Conservation (phyloP, 169 alveolate genomes). For the Babesia gibsoni region DNA sequence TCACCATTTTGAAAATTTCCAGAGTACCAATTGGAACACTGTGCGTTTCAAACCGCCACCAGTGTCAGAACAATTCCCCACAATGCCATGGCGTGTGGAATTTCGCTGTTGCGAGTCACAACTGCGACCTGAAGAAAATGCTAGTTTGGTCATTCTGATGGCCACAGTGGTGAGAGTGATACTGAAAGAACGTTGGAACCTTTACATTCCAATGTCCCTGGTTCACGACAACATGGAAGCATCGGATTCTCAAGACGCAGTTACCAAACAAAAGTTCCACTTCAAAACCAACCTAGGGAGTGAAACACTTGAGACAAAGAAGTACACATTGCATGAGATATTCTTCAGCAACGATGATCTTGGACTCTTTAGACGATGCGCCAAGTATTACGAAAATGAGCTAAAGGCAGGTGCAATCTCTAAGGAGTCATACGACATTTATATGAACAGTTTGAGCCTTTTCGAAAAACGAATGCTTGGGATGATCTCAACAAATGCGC, state of each 20-base stretch:
- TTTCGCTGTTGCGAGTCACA: conserved; percentile 93
- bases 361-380: conserved; percentile 68
- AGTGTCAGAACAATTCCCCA: conserved; percentile 24
- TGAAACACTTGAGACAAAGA: conserved; percentile 55
- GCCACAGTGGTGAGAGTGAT: conserved; percentile 74
- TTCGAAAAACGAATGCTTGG: conserved; percentile 82
- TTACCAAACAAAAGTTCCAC: conserved; percentile 79
- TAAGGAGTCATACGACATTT: conserved; percentile 32
- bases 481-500: conserved; percentile 84
- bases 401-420: conserved; percentile 26
- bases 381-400: conserved; percentile 49
- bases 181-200: conserved; percentile 77
- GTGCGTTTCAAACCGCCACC: conserved; percentile 88
- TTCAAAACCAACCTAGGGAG: conserved; percentile 71
- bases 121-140: conserved; percentile 91
- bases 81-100: conserved; percentile 91
- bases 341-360: conserved; percentile 63
- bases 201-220: conserved; percentile 89
- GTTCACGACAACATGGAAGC: conserved; percentile 89
- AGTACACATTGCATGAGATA: conserved; percentile 70
- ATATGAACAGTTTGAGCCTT: conserved; percentile 67
- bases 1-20: conserved; percentile 90
- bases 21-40: conserved; percentile 95
- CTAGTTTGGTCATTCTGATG: conserved; percentile 79
- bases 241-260: conserved; percentile 81